Evolutionary conservation across 768 basidiomycete genomes (phyloP), one percentile per base, ranked within the genome.

Genomic region (Hortiboletus flavorubellus): DNA sequence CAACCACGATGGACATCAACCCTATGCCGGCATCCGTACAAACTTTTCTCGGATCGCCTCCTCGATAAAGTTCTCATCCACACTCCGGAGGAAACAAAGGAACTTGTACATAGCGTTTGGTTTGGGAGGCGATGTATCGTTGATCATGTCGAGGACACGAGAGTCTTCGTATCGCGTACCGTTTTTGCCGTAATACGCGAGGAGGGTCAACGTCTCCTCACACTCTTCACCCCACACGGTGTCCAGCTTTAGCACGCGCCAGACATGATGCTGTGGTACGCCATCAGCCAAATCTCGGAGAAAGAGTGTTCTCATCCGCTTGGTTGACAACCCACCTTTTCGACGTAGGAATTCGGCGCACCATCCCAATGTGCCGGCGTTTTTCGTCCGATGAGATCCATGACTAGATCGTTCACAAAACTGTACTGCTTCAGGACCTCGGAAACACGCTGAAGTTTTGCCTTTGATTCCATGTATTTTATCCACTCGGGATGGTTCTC

Each of bases 111-210:
- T 73, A 11, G 78, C 70, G 54, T 84, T 80, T n/a, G 75, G 68
- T 37, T 67, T 72, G 3, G 79, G 77, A 34, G 58, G 59, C 10
- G 69, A 71, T 7, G 69, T 68, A 58, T 84, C 82, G 34, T 80
- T 68, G 38, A 84, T 65, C 74, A 85, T 76, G 40, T 72, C 75
- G 15, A 78, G 59, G 23, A 87, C 79, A 23, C 75, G 70, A 26
- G 75, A 60, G 58, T 87, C 80, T 64, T 78, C 75, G 51, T 68
- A 72, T 30, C 78, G 76, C 26, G 65, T 69, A 7, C 85, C 86
- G 9, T 76, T 67, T 30, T 78, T 75, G 3, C 87, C 87, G 61
- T 88, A 89, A 49, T 80, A 68, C 16, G 62, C 66, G 40, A 86
- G 67, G 37, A 89, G 78, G 10, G 53, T 45, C 46, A 83, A 67